Conservation (phyloP, 179 eudicot genomes). For the Beta macrorhiza region DNA sequence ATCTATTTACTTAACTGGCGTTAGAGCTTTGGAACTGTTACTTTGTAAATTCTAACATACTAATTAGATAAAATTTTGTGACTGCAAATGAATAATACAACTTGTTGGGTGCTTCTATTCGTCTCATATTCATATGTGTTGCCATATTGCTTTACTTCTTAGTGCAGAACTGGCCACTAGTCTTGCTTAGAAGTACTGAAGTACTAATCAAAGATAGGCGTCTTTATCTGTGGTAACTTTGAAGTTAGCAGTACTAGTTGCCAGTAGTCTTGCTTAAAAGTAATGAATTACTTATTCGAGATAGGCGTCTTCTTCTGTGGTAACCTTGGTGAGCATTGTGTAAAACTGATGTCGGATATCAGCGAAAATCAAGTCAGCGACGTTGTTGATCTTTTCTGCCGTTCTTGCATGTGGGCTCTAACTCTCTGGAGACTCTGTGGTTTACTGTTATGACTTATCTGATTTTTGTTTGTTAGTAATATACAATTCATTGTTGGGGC, state of each 20-base stretch:
- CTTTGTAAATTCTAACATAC: not conserved
- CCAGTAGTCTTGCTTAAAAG: not conserved
- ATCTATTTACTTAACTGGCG: not conserved
- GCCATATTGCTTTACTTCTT: not conserved
- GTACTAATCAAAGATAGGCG: no score
- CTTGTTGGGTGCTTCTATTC: not conserved
- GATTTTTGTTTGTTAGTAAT: not conserved
- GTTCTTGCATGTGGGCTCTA: not conserved
- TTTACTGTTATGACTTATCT: not conserved
- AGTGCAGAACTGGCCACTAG: not conserved
- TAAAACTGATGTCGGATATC: not conserved
- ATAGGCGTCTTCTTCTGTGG: not conserved
- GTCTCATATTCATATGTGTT: not conserved
- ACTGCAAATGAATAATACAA: not conserved
- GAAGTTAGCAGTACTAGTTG: no score
- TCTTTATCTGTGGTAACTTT: no score
- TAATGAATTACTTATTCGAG: not conserved
- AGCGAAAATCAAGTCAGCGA: not conserved
- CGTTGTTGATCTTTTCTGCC: not conserved
- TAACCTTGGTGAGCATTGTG: not conserved
- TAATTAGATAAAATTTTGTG: not conserved
- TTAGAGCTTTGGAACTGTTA: not conserved
- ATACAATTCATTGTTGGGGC: slow-evolving; percentile 4
- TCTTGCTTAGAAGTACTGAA: not conserved
- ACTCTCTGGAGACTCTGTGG: not conserved